Percentiles rank a stretch among this genome's conserved stretches.
phyloP scores from a whole-genome alignment of 371 early-diverging fungal genomes.

The Sanchytrium tribonematis region DNA sequence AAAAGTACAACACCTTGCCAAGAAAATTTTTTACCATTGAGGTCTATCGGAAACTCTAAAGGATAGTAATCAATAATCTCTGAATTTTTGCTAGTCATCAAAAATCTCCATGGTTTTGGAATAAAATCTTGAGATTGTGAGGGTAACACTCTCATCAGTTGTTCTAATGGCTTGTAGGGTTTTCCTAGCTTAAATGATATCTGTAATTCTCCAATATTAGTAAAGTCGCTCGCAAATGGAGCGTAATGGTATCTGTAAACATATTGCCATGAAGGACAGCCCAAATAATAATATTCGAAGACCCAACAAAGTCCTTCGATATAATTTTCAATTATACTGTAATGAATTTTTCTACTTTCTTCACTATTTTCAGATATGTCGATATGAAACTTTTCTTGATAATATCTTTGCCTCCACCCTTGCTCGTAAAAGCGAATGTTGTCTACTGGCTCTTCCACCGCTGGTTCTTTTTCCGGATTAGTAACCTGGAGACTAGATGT shows the following conservation, averaged over 20 bases:
- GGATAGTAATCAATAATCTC: conserved; percentile 84
- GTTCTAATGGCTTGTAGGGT: conserved; percentile 84
- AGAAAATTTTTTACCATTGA: conserved; percentile 87
- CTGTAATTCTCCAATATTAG: conserved; percentile 27
- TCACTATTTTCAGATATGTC: conserved; percentile 36
- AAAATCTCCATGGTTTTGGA: conserved; percentile 37
- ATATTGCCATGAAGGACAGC: conserved; percentile 91
- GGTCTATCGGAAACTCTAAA: conserved; percentile 57
- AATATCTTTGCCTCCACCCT: conserved; percentile 73
- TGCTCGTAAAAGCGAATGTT: conserved; percentile 41
- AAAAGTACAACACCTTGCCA: conserved; percentile 87
- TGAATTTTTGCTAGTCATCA: conserved; percentile 60
- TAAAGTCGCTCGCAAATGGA: conserved; percentile 74
- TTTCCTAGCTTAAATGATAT: conserved; percentile 44
- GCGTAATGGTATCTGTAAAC: conserved; percentile 95
- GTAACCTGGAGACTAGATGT: no score
- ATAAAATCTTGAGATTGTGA: conserved; percentile 27
- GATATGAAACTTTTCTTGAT: conserved; percentile 47
- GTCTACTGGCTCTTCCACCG: no score
- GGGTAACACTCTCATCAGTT: conserved; percentile 93
- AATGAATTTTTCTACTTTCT: no score
- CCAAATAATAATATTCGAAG: conserved; percentile 83
- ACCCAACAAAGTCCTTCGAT: conserved; percentile 96
- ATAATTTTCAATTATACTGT: conserved; percentile 51
- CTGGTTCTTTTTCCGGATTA: no score